Evolutionary conservation across 495 filamentous ascomycete genomes (phyloP), one percentile per base, ranked within the genome.

Genomic region (Achaetomiella virescens): DNA sequence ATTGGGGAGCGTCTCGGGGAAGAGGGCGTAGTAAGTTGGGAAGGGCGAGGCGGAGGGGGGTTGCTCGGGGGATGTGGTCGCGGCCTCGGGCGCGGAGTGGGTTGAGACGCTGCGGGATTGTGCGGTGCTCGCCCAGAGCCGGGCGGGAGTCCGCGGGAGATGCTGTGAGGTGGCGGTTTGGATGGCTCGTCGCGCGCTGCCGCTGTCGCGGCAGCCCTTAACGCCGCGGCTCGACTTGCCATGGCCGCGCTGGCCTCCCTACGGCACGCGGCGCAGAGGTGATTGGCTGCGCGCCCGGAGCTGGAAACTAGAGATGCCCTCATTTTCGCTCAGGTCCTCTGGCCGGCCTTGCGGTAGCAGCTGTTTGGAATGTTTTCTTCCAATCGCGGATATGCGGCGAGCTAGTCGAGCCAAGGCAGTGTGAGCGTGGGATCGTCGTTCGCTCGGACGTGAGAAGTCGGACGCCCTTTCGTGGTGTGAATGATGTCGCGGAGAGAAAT

Each of bases 1-100:
- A 0, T 60, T n/a, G 12, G 92, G 83, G 15, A 97, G 78, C 14
- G 90, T 90, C 12, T 77, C 62, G 6, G 90, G 89, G 78, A 98
- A 98, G 71, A 97, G 83, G 40, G 84, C 81, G 80, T 97, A 97
- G 78, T 90, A 71, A 12, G 47, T 50, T n/a, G 61, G 66, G 18
- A 55, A n/a, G 3, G 56, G 44, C 10, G 58, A 29, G 44, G 51
- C 8, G 0, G 61, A 45, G 20, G 35, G 6, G 40, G 18, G 14
- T 22, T 38, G n/a, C 5, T 27, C 6, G 50, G 27, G 8, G 31
- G 45, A 3, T 1, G 38, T 10, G 22, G 48, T 9, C 21, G 59
- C 25, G 2, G n/a, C n/a, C n/a, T n/a, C n/a, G n/a, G n/a, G n/a
- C n/a, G 59, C 46, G 33, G 57, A 8, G 37, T 7, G 10, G 48